Evolutionary conservation across 192 early-diverging fungal species (phyloP).

Genomic region (Thamnidium elegans): DNA sequence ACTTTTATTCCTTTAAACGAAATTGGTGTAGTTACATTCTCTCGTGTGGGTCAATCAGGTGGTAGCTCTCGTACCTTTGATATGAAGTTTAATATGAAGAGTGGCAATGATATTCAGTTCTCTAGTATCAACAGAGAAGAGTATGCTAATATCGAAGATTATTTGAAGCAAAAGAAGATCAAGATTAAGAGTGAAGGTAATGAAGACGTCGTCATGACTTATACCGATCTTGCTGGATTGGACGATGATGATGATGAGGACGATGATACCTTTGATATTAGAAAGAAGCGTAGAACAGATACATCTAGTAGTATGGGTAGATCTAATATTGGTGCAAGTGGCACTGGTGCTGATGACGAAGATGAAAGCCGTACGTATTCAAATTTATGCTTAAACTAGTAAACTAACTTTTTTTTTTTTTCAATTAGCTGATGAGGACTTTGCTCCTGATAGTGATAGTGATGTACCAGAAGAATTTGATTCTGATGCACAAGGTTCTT

Average conservation of each 20-base stretch:
- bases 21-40: conserved; percentile 84
- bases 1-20: conserved; percentile 84
- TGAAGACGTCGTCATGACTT: conserved; percentile 43
- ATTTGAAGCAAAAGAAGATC: conserved; percentile 78
- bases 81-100: conserved; percentile 86
- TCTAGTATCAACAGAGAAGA: conserved; percentile 90
- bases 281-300: conserved; percentile 39
- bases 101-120: conserved; percentile 78
- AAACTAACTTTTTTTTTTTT: conserved; percentile 20
- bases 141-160: conserved; percentile 76
- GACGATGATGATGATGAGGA: conserved; percentile 58
- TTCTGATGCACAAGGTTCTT: conserved; percentile 55
- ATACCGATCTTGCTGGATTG: conserved; percentile 40
- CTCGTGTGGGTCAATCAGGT: conserved; percentile 65
- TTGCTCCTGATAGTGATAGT: conserved; percentile 68
- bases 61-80: conserved; percentile 81
- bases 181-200: conserved; percentile 73
- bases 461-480: conserved; percentile 80
- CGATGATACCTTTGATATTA: conserved; percentile 17
- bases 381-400: neutral
- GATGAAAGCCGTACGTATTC: conserved; percentile 61
- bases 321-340: conserved; percentile 12
- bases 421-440: conserved; percentile 82
- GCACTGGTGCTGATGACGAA: conserved; percentile 58
- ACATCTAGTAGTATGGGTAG: neutral